Base-by-base conservation (phyloP, 148 eudicot genomes). In the Chenopodium album region DNA sequence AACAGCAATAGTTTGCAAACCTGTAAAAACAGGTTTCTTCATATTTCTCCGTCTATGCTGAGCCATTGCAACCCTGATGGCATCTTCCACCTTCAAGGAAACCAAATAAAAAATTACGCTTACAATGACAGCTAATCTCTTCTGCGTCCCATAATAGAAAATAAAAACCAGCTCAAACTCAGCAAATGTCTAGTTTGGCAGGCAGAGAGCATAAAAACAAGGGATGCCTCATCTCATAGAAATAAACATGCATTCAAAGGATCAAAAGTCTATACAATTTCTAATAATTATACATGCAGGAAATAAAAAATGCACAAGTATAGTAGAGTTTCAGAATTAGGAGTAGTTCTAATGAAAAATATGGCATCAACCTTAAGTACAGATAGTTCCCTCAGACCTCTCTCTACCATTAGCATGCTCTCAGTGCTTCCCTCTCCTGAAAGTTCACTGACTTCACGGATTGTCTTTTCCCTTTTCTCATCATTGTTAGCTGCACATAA, bases 401-500 rank as follows among this genome's bases (percentile, higher is more conserved):
- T 92, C 76, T 96, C 99, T 66, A 94, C 99, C 64, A 89, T 62
- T 80, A 96, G 98, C 99, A 96, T 94, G 89, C 90, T 94, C 82
- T 96, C 99, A 64, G 92, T 87, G 32, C 84, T 92, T 63, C 89
- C 88, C 66, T 90, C 96, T 62, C 85, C 91, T 62, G 91, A 84
- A 66, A 89, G 79, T 60, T 87, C 90, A 81, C 87, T 81, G 44
- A 56, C 69, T 75, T 85, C 74, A 50, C 66, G 73, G 31, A 72
- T 9, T 8, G 37, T 72, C 79, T 81, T 76, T 32, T 81, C 87
- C 54, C 90, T 92, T 79, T 88, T 92, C 29, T 89, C 93, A 82
- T 90, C 91, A 79, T 79, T 80, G 77, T 85, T 84, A 66, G 81
- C 98, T 93, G 91, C 84, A 54, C 75, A 86, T 46, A 74, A 74